Percentiles rank a stretch among this genome's conserved stretches.
Evolutionary conservation across 2,329 filamentous ascomycete genomes (phyloP).

Genomic region (Colletotrichum liaoningense): DNA sequence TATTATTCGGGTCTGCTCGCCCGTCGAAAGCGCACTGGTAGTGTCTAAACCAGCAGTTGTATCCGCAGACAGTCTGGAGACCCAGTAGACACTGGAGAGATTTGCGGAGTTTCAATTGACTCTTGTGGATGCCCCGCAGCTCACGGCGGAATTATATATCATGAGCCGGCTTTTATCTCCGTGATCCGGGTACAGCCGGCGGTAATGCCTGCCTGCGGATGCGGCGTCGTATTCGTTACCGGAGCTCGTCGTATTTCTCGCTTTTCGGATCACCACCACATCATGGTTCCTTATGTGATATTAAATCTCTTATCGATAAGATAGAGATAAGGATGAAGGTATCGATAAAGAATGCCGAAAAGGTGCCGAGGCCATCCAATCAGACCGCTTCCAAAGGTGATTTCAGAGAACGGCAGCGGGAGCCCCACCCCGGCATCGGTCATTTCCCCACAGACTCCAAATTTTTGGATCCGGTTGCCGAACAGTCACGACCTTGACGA

Average conservation of each 20-base stretch:
- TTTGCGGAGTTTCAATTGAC: not conserved
- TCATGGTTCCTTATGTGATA: too few relatives aligned
- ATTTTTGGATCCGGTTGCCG: slow-evolving; percentile 10
- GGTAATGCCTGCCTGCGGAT: not conserved
- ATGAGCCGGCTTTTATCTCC: not conserved
- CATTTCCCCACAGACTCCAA: slow-evolving; percentile 24
- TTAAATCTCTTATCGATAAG: not conserved
- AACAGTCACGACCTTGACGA: not conserved
- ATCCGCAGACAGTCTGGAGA: too few relatives aligned
- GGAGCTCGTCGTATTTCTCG: not conserved
- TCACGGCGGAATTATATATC: not conserved
- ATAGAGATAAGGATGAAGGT: not conserved
- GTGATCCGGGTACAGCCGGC: not conserved
- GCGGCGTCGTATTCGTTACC: not conserved
- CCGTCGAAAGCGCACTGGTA: not conserved
- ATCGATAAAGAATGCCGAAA: not conserved
- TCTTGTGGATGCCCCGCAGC: not conserved
- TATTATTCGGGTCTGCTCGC: not conserved
- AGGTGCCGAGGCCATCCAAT: slow-evolving; percentile 15
- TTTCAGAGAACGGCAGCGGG: slow-evolving; percentile 13
- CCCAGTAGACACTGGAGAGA: not conserved
- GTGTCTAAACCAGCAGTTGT: not conserved
- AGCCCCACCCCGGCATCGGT: slow-evolving; percentile 16
- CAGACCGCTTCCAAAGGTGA: not conserved
- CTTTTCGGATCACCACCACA: not conserved